Base-by-base conservation (phyloP, 106 monocot genomes). In the Dioscorea alata region DNA sequence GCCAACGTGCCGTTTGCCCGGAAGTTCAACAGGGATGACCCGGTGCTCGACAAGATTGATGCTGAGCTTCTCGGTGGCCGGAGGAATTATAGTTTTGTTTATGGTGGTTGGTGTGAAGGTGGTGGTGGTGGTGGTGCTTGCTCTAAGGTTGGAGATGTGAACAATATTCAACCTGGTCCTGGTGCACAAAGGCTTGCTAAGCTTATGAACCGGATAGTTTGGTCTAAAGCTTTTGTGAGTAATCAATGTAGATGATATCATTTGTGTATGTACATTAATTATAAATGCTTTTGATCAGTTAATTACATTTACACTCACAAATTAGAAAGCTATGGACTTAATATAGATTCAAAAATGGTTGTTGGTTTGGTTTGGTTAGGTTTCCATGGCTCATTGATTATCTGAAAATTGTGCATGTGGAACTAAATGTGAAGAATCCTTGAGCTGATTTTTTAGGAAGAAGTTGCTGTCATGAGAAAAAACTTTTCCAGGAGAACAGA, bases 1-100 rank as follows among this genome's bases (percentile, higher is more conserved):
- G 90, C 87, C 80, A 81, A 81, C 23, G 85, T 82, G 0, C 87
- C 90, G 9, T 94, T 94, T 32, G 94, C 94, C 1, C 74, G 94
- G 13, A 94, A 90, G 76, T 90, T 94, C 80, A 50, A 58, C 1
- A 49, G 65, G 19, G 65, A 81, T 23, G 85, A 85, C 32, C 76
- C 82, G 0, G 78, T 81, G 35, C 80, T 94, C 8, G 80, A 87
- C 65, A 48, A 20, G 73, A 83, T 94, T 48, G 94, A 94, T 65
- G 62, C 14, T 6, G 73, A 87, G 68, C 76, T 90, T 7, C 80
- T 94, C 54, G 18, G 19, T 15, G 68, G 82, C 10, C 56, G 82
- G 50, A 61, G 6, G 1, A 66, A 54, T 20, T 63, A 59, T 10
- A 70, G 64, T 16, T 78, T 76, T 20, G 76, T 76, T 2, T 73